Evolutionary conservation across 495 filamentous ascomycete species (phyloP).

Genomic region (Achaetomiella virescens): DNA sequence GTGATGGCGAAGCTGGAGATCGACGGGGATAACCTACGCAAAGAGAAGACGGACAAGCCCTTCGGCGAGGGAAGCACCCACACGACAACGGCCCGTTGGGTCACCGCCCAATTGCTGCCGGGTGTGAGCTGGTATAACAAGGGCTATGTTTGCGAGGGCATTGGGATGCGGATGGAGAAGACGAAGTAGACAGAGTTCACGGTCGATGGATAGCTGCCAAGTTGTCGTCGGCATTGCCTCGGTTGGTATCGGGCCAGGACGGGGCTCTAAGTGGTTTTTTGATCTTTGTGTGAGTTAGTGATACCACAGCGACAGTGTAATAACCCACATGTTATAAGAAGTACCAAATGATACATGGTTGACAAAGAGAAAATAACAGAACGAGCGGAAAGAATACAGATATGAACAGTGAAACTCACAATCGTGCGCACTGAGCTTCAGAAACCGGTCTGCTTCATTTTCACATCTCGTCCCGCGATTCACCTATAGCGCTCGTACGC

Average conservation of each 20-base stretch:
- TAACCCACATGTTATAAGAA: background rate
- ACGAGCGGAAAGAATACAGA: background rate
- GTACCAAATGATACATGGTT: background rate
- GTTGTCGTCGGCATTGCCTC: background rate
- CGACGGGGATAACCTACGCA: constrained; percentile 19
- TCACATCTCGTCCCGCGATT: background rate
- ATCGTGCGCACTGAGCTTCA: background rate
- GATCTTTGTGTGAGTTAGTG: constrained; percentile 1
- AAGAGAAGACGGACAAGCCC: constrained; percentile 34
- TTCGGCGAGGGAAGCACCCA: constrained; percentile 59
- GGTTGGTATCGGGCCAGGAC: background rate
- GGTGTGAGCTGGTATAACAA: constrained; percentile 48
- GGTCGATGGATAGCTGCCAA: background rate
- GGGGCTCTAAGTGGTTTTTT: background rate
- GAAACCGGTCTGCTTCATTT: background rate
- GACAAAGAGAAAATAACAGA: background rate
- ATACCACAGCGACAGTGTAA: background rate
- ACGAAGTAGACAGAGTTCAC: background rate
- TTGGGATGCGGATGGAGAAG: constrained; percentile 27
- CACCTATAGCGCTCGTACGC: constrained; percentile 25
- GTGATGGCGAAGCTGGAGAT: constrained; percentile 12
- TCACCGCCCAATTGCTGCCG: constrained; percentile 51
- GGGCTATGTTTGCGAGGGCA: constrained; percentile 46
- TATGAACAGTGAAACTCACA: background rate
- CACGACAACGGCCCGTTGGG: constrained; percentile 71